Evolutionary conservation across 768 basidiomycete genomes (phyloP).

Genomic region (Heimioporus sp.): DNA sequence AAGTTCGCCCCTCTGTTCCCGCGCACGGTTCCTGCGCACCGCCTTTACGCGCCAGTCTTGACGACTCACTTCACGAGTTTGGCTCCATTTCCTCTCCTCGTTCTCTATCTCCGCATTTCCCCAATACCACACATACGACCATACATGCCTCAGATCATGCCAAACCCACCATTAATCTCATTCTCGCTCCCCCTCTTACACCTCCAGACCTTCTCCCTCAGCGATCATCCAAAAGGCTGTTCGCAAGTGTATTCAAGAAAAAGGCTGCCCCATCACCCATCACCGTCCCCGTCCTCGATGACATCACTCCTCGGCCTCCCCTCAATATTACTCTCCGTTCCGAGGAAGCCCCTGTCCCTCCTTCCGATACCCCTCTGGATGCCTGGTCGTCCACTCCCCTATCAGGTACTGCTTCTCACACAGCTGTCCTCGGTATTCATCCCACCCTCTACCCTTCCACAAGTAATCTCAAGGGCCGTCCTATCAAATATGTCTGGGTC

Average conservation of each 20-base stretch:
- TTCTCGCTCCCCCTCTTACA: constrained; percentile 11
- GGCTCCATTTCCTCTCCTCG: constrained; percentile 12
- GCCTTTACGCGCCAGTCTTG: constrained; percentile 31
- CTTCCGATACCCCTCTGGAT: constrained; percentile 13
- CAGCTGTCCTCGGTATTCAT: constrained; percentile 66
- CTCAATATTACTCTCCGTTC: constrained; percentile 7
- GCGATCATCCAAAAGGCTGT: constrained; percentile 55
- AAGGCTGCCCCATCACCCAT: constrained; percentile 31
- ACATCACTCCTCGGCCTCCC: constrained; percentile 20
- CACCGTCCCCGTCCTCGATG: constrained; percentile 27
- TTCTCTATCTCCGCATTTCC: constrained; percentile 8
- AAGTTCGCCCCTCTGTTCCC: constrained; percentile 50
- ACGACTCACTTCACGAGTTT: constrained; percentile 21
- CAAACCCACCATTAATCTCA: constrained; percentile 17
- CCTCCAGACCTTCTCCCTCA: constrained; percentile 22
- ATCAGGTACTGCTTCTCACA: constrained; percentile 31
- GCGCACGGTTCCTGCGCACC: constrained; percentile 7
- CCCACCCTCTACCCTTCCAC: constrained; percentile 55
- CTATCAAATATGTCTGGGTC: constrained; percentile 68
- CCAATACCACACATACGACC: constrained; percentile 1
- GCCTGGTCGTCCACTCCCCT: constrained; percentile 8
- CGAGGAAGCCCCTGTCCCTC: constrained; percentile 16
- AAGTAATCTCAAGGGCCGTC: constrained; percentile 36
- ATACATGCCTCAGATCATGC: background rate
- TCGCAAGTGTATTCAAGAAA: constrained; percentile 71